Evolutionary conservation across 805 yeast species (phyloP), one percentile per base, ranked within the genome.

Genomic region (Yarrowia sp.): DNA sequence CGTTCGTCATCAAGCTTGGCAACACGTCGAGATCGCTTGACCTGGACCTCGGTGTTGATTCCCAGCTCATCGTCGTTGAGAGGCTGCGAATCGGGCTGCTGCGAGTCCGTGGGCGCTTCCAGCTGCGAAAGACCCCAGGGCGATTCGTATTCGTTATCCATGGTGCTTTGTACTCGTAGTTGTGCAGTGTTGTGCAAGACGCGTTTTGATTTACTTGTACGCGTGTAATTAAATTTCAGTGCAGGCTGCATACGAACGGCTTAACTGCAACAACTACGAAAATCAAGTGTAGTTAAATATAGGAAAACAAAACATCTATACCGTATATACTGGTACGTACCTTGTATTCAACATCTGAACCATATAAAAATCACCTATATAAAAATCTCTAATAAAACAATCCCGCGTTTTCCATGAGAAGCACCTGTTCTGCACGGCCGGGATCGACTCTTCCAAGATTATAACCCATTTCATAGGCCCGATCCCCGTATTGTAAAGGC

Each of bases 1-100:
- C 84, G 81, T 16, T 82, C 84, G 9, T 84, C 84, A 15, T 86
- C 86, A 41, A 90, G 76, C 68, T 82, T 84, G 49, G 83, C 84
- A n/a, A 72, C 19, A 55, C 74, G 73, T 49, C 78, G 73, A 16
- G 78, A 72, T 35, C 74, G 74, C 70, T 70, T 69, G 22, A 76
- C 72, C 16, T 65, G 73, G 22, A 79, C 78, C 49, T 75, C 79
- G 4, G 72, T 70, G 45, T 63, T 36, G 46, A 63, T 48, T 22
- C 67, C 67, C 2, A 63, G 67, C 56, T 63, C 67, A 16, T 63
- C 56, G 16, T 63, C 67, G 50, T 59, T 45, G 42, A 40, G 35
- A 26, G 64, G 49, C 22, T 56, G 48, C 2, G 58, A 50, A n/a
- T 36, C 43, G 26, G 41, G 26, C 11, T 36, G 32, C 16, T 56